Base-by-base conservation (phyloP, 768 basidiomycete genomes). In the Mycena olivaceomarginata region DNA sequence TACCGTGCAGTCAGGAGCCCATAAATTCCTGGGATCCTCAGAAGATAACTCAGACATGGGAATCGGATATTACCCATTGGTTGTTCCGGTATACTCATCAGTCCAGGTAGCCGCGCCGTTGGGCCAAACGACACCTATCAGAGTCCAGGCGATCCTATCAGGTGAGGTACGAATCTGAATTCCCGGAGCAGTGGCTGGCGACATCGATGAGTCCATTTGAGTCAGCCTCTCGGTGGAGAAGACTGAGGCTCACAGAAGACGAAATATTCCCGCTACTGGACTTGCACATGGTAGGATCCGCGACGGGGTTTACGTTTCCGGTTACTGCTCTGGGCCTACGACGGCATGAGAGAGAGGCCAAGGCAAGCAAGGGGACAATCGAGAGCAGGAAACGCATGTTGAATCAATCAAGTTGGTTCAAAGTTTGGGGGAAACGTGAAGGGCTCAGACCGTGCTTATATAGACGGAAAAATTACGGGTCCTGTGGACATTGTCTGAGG, bases 1-100 rank as follows among this genome's bases (percentile, higher is more conserved):
- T 7, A 67, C 66, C 39, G 81, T 82, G 78, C 85, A 85, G 74
- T 88, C 86, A 4, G 86, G 86, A 3, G 85, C 85, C 86, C 85
- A 85, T 8, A 84, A 48, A 22, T 56, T 74, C n/a, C 81, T 83
- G 67, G 63, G n/a, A 67, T 31, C 16, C 43, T 66, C 39, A 65
- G 20, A 56, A n/a, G 72, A 22, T 5, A 41, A 60, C 46, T 45
- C 11, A 20, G 67, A 65, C 37, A 12, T 22, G 37, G 66, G 46
- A 16, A 48, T 46, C 16, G 16, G 9, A 46, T 31, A 37, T 75
- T 67, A 83, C 79, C 83, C 86, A 66, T 86, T 85, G 13, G 77
- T 67, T 0, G 82, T 83, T 2, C 80, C 80, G 45, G 85, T 86
- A 70, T 83, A 87, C 12, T 75, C 22, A 69, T 86, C 82, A 4